Conservation (phyloP, 108 stramenopile genomes). For the Conticribra weissflogii region DNA sequence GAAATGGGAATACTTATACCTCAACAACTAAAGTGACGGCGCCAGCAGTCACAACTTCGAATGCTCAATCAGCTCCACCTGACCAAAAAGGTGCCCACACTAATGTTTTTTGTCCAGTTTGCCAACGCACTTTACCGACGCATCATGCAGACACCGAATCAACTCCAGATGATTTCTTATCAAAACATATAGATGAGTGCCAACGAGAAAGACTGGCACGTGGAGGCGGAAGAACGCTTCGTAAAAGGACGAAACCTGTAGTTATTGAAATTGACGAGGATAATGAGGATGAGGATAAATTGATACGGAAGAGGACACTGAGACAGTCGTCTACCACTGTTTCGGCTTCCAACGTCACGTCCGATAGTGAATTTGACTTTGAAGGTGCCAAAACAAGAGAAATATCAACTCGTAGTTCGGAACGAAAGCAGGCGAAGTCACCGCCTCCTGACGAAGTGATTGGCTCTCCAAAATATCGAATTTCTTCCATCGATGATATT, state of each 20-base stretch:
- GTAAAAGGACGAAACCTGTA: constrained; percentile 31
- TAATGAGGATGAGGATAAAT: constrained; percentile 18
- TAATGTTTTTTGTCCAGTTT: constrained; percentile 50
- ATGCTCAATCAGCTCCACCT: not conserved
- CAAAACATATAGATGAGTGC: constrained; percentile 46
- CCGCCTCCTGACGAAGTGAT: no score
- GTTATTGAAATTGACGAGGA: constrained; percentile 25
- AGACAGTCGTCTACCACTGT: no score
- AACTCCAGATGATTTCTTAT: constrained; percentile 46
- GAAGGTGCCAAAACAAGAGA: no score
- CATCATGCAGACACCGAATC: constrained; percentile 4
- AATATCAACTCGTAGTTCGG: no score
- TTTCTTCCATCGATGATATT: constrained; percentile 64
- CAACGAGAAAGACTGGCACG: constrained; percentile 22
- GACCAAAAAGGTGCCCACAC: constrained; percentile 17
- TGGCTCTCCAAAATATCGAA: no score
- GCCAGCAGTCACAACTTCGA: not conserved
- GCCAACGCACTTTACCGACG: constrained; percentile 37
- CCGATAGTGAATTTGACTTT: no score
- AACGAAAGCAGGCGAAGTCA: no score
- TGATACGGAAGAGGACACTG: no score
- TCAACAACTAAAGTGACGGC: not conserved
- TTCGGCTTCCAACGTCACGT: no score
- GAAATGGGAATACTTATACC: not conserved
- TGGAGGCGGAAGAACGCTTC: constrained; percentile 20